phyloP scores from a whole-genome alignment of 768 basidiomycete species.

The Hemileccinum rubropunctum region DNA sequence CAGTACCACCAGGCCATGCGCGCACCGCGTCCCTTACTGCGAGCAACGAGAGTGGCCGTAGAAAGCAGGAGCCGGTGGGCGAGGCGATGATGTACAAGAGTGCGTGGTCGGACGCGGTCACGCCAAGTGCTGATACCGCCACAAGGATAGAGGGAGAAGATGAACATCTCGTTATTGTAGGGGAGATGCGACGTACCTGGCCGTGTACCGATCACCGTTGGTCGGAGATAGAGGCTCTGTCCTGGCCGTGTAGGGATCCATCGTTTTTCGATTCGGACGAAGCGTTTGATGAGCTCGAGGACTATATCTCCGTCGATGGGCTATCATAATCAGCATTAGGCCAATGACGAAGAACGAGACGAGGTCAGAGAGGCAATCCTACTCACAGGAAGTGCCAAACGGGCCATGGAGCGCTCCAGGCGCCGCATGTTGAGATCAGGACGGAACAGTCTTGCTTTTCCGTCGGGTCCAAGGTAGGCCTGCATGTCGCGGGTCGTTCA shows the following conservation, averaged over 20 bases:
- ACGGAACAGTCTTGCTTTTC: conserved; percentile 74
- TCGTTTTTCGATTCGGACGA: conserved; percentile 67
- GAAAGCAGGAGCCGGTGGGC: conserved; percentile 52
- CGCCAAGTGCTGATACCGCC: conserved; percentile 51
- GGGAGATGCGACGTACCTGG: conserved; percentile 24
- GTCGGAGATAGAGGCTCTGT: conserved; percentile 84
- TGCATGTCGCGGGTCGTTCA: conserved; percentile 22
- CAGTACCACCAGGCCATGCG: conserved; percentile 80
- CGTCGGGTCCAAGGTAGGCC: conserved; percentile 70
- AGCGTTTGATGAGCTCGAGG: conserved; percentile 55
- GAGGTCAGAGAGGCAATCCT: background rate
- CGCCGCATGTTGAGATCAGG: conserved; percentile 86
- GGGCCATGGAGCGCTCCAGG: conserved; percentile 62
- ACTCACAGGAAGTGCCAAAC: conserved; percentile 71
- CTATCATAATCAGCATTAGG: conserved; percentile 11
- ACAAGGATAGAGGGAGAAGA: background rate
- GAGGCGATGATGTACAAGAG: conserved; percentile 83
- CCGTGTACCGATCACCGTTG: conserved; percentile 60
- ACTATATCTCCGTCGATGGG: conserved; percentile 46
- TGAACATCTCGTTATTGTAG: no score
- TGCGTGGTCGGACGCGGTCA: conserved; percentile 75
- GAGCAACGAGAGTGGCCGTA: conserved; percentile 51
- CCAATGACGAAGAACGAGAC: no score
- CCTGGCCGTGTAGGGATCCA: conserved; percentile 81
- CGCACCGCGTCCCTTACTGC: conserved; percentile 75